phyloP scores from a whole-genome alignment of 2,329 filamentous ascomycete genomes.

The Aspergillus fischeri region DNA sequence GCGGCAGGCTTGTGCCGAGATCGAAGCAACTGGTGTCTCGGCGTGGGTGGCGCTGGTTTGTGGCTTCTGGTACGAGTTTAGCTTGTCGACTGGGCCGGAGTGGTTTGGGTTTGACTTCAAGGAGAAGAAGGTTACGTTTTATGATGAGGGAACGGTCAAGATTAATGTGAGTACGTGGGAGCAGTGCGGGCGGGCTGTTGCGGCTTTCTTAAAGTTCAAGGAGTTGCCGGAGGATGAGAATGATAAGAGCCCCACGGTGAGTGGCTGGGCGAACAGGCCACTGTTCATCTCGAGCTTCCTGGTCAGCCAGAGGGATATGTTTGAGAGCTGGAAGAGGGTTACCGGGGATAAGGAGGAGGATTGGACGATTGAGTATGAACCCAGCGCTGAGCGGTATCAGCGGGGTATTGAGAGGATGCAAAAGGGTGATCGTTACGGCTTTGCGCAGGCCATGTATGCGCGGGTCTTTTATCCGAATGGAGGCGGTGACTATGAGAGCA shows the following conservation, averaged over 20 bases:
- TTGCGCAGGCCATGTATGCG: slow-evolving; percentile 50
- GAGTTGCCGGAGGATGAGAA: slow-evolving; percentile 5
- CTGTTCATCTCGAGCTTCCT: slow-evolving; percentile 54
- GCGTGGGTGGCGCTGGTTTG: slow-evolving; percentile 42
- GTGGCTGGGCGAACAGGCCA: slow-evolving; percentile 37
- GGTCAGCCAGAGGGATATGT: slow-evolving; percentile 60
- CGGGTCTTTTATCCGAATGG: slow-evolving; percentile 48
- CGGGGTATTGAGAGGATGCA: slow-evolving; percentile 44
- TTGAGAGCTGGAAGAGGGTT: slow-evolving; percentile 55
- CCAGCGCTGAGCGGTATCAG: slow-evolving; percentile 43
- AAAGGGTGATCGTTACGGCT: slow-evolving; percentile 41
- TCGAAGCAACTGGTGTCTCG: slow-evolving; percentile 33
- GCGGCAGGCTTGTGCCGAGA: slow-evolving; percentile 19
- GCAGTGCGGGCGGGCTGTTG: slow-evolving; percentile 53
- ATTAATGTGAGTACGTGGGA: slow-evolving; percentile 59
- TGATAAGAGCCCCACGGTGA: slow-evolving; percentile 28
- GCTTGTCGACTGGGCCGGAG: slow-evolving; percentile 32
- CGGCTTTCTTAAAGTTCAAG: slow-evolving; percentile 45
- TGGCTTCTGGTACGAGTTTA: slow-evolving; percentile 53
- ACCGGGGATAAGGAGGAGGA: slow-evolving; percentile 54
- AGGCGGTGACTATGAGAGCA: slow-evolving; percentile 35
- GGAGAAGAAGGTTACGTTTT: slow-evolving; percentile 41
- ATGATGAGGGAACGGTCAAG: slow-evolving; percentile 53
- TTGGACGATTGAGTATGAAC: slow-evolving; percentile 55
- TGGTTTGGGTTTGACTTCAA: slow-evolving; percentile 49